Evolutionary conservation across 106 monocot genomes (phyloP).

Genomic region (Acorus gramineus): DNA sequence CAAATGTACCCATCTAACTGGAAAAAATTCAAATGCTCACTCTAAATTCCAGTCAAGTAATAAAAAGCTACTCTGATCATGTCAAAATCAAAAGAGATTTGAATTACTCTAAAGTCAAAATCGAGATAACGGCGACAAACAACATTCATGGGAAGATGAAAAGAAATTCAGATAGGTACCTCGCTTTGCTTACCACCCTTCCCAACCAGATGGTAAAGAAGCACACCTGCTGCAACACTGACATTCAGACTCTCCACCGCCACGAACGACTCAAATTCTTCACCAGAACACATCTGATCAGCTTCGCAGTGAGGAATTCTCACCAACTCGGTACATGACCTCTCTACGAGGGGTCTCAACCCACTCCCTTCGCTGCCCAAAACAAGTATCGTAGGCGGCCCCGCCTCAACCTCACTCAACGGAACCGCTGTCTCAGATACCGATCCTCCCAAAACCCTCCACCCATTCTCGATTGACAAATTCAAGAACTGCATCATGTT

Average conservation of each 20-base stretch:
- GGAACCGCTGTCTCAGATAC: constrained; percentile 57
- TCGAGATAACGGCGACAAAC: too few relatives aligned
- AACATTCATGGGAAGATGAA: too few relatives aligned
- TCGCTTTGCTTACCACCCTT: neutral
- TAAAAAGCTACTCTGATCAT: too few relatives aligned
- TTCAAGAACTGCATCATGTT: constrained; percentile 97
- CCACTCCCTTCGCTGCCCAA: constrained; percentile 90
- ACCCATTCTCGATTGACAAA: constrained; percentile 68
- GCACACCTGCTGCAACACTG: constrained; percentile 88
- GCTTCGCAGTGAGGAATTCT: constrained; percentile 52
- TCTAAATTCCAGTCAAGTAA: too few relatives aligned
- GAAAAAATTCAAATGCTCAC: too few relatives aligned
- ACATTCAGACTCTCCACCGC: constrained; percentile 98
- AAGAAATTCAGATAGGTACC: too few relatives aligned
- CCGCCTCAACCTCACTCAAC: constrained; percentile 42
- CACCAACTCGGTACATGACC: constrained; percentile 63
- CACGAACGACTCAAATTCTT: constrained; percentile 52
- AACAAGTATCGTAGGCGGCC: constrained; percentile 74
- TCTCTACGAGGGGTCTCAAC: constrained; percentile 80
- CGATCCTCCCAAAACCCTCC: constrained; percentile 83
- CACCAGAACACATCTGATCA: constrained; percentile 7
- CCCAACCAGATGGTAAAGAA: constrained; percentile 79
- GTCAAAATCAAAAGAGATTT: too few relatives aligned
- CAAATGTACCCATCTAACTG: too few relatives aligned
- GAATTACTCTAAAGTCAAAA: too few relatives aligned